Evolutionary conservation across 306 rosid genomes (phyloP).

Genomic region (Purshia tridentata): DNA sequence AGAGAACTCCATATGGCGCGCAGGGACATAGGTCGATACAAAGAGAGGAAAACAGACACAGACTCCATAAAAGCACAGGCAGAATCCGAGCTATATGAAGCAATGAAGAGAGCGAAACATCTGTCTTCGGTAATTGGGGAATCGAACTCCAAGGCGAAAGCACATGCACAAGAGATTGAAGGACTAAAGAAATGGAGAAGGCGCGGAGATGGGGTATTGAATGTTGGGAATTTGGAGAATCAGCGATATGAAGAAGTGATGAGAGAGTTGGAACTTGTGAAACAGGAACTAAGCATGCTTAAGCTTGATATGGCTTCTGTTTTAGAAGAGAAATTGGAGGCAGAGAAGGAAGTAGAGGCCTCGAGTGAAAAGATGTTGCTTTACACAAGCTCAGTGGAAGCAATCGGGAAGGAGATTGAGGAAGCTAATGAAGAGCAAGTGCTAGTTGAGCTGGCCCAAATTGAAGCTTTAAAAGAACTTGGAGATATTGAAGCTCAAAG

Average conservation of each 20-base stretch:
- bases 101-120: slow-evolving; percentile 42
- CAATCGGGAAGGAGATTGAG: slow-evolving; percentile 59
- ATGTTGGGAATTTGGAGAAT: slow-evolving; percentile 30
- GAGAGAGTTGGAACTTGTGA: slow-evolving; percentile 67
- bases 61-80: slow-evolving; percentile 55
- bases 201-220: slow-evolving; percentile 15
- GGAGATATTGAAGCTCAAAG: slow-evolving; percentile 52
- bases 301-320: slow-evolving; percentile 72
- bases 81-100: slow-evolving; percentile 51
- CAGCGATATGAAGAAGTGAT: slow-evolving; percentile 45
- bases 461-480: slow-evolving; percentile 79
- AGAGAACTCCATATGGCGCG: slow-evolving; percentile 57
- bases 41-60: slow-evolving; percentile 45
- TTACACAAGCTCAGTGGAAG: slow-evolving; percentile 42
- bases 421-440: slow-evolving; percentile 76
- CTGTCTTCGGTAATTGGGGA: slow-evolving; percentile 49
- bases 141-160: slow-evolving; percentile 36
- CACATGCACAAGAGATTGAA: slow-evolving; percentile 41
- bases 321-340: slow-evolving; percentile 48
- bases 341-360: slow-evolving; percentile 50
- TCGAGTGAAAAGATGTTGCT: slow-evolving; percentile 39
- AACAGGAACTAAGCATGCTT: slow-evolving; percentile 63
- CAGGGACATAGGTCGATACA: slow-evolving; percentile 51
- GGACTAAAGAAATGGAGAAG: slow-evolving; percentile 35
- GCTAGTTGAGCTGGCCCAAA: slow-evolving; percentile 74